Evolutionary conservation across 805 yeast species (phyloP).

Genomic region (Alloascoidea hylecoeti): DNA sequence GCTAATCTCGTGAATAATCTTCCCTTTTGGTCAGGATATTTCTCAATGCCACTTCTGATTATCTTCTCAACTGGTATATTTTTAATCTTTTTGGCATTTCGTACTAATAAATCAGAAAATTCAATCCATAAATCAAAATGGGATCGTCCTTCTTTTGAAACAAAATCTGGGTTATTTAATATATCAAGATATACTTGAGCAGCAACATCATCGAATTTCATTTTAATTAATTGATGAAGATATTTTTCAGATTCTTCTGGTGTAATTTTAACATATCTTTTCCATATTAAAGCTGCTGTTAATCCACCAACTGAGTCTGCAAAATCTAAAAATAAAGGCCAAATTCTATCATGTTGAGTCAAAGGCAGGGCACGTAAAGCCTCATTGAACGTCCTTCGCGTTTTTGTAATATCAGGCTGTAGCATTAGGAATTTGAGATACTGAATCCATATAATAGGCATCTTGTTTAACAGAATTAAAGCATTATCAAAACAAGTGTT

Average conservation of each 20-base stretch:
- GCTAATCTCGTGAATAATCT: slow-evolving; percentile 33
- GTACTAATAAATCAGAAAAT: slow-evolving; percentile 26
- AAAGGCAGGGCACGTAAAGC: slow-evolving; percentile 34
- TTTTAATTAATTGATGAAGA: slow-evolving; percentile 12
- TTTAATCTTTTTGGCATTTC: slow-evolving; percentile 10
- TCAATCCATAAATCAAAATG: slow-evolving; percentile 32
- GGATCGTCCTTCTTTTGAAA: slow-evolving; percentile 24
- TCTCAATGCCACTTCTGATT: slow-evolving; percentile 19
- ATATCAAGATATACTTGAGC: slow-evolving; percentile 19
- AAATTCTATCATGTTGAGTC: slow-evolving; percentile 38
- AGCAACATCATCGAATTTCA: slow-evolving; percentile 14
- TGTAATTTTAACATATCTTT: slow-evolving; percentile 16
- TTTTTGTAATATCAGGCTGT: slow-evolving; percentile 20
- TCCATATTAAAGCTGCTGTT: slow-evolving; percentile 20
- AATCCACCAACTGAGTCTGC: slow-evolving; percentile 28
- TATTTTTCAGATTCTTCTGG: slow-evolving; percentile 14
- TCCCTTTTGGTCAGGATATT: slow-evolving; percentile 49
- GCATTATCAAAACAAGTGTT: slow-evolving; percentile 32
- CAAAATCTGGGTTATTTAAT: slow-evolving; percentile 19
- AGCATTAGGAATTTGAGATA: slow-evolving; percentile 28
- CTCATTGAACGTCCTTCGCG: slow-evolving; percentile 30
- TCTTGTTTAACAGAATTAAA: slow-evolving; percentile 24
- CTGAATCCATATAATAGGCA: slow-evolving; percentile 37
- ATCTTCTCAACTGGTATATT: slow-evolving; percentile 20
- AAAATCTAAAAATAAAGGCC: slow-evolving; percentile 38